These are phyloP conservation scores for Conticribra weissflogii DNA, from an alignment of 108 stramenopile genomes.

Conservation along the genomic window DNA sequence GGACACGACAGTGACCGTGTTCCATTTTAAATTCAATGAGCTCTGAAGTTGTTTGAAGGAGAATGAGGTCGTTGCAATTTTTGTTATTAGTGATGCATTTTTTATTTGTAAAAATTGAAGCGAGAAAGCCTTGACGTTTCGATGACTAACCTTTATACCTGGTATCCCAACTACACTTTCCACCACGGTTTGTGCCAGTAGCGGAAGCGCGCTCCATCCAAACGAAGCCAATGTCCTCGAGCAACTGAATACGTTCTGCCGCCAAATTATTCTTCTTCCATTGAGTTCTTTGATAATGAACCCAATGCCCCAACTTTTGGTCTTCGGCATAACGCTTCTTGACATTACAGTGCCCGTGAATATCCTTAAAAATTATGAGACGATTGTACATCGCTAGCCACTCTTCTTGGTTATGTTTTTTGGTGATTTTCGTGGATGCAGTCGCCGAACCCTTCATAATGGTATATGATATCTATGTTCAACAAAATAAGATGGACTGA, in stretches of 20 bases:
- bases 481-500: too few species aligned
- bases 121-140: not conserved
- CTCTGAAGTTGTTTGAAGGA: constrained; percentile 8
- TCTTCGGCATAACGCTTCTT: constrained; percentile 32
- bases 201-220: constrained; percentile 16
- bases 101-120: not conserved
- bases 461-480: too few species aligned
- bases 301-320: constrained; percentile 41
- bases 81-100: too few species aligned
- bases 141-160: constrained; percentile 9
- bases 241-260: constrained; percentile 2
- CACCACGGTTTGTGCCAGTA: constrained; percentile 1
- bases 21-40: constrained; percentile 5
- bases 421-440: too few species aligned
- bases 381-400: constrained; percentile 35
- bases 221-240: constrained; percentile 26
- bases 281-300: constrained; percentile 26
- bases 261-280: constrained; percentile 5
- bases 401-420: constrained; percentile 17
- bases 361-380: constrained; percentile 31
- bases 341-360: constrained; percentile 39
- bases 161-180: constrained; percentile 18
- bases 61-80: too few species aligned
- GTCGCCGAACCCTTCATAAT: too few species aligned
- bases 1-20: constrained; percentile 18